Evolutionary conservation across 1,284 basidiomycete species (phyloP), one percentile per base, ranked within the genome.

Genomic region (Pterulicium gracile): DNA sequence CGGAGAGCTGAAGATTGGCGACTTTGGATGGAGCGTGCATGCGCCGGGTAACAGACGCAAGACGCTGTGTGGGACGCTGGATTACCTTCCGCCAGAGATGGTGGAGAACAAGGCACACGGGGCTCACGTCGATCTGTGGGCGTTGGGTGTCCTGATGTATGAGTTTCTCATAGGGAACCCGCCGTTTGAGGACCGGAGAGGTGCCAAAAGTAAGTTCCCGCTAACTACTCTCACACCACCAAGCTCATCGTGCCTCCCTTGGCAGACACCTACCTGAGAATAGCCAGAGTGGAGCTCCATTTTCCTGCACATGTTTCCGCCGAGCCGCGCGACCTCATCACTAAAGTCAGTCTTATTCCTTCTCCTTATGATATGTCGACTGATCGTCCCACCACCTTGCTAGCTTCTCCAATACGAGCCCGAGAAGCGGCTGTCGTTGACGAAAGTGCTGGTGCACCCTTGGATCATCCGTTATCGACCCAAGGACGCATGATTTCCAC

Each of bases 11-110:
- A 98, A 99, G 74, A 97, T 99, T 52, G 96, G 82, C 3, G 95
- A 98, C 64, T 98, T 99, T 65, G 96, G 96, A 4, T 98, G 96
- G 95, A 92, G 88, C 58, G 95, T 98, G 2, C 96, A 98, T 61
- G 96, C 96, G 0, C 96, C 95, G 0, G 82, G 90, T 0, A 90
- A 92, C 61, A 69, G 91, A 52, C 69, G 93, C 35, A 85, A 78
- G 60, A 97, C 93, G 0, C 72, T 97, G 3, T 98, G 94, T 57
- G 95, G 95, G 2, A 98, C 96, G 2, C 68, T 97, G 42, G 96
- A 98, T 63, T 98, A 98, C 59, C 75, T 99, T 1, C 94, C 96
- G 0, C 96, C 96, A 12, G 96, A 98, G 69, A 98, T 98, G 95
- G 88, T 98, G 13, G 91, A 97, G 56, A 83, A 84, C 0, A 83